Evolutionary conservation across 2,329 filamentous ascomycete genomes (phyloP).

Genomic region (Gliomastix tumulicola): DNA sequence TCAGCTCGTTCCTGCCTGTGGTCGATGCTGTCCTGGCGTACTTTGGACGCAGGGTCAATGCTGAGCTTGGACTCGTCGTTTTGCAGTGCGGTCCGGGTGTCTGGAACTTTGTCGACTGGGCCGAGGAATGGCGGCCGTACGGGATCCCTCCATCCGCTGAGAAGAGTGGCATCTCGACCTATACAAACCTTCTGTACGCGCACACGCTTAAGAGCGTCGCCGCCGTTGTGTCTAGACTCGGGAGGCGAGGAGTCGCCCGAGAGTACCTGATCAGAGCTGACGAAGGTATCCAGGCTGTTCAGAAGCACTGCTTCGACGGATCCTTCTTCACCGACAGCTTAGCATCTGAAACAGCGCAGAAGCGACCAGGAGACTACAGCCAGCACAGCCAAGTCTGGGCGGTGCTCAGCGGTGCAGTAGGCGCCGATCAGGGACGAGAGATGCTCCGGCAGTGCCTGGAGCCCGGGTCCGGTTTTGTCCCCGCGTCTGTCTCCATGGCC

Average conservation of each 20-base stretch:
- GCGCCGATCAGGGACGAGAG: slow-evolving; percentile 3
- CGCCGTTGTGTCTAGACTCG: background rate
- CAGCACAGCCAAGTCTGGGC: slow-evolving; percentile 26
- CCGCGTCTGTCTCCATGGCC: slow-evolving; percentile 7
- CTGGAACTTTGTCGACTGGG: slow-evolving; percentile 27
- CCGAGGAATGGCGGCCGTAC: slow-evolving; percentile 12
- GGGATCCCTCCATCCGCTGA: slow-evolving; percentile 27
- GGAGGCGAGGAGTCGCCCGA: slow-evolving; percentile 16
- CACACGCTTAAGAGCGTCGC: slow-evolving; percentile 14
- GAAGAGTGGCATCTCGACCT: slow-evolving; percentile 18
- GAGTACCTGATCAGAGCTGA: slow-evolving; percentile 18
- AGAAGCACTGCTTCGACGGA: slow-evolving; percentile 19
- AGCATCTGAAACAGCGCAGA: background rate
- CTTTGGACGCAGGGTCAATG: slow-evolving; percentile 12
- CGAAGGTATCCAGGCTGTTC: slow-evolving; percentile 12
- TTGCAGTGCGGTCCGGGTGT: slow-evolving; percentile 2
- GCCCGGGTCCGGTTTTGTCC: background rate
- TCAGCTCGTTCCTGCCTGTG: slow-evolving; percentile 18
- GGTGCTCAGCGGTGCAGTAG: slow-evolving; percentile 18
- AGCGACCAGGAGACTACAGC: slow-evolving; percentile 15
- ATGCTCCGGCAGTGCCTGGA: background rate
- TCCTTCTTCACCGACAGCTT: slow-evolving; percentile 21
- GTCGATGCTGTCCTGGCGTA: slow-evolving; percentile 24
- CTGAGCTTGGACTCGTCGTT: slow-evolving; percentile 5
- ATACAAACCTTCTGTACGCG: slow-evolving; percentile 19